Evolutionary conservation across 75 land plant species (phyloP).

Genomic region (Pinus tabuliformis): DNA sequence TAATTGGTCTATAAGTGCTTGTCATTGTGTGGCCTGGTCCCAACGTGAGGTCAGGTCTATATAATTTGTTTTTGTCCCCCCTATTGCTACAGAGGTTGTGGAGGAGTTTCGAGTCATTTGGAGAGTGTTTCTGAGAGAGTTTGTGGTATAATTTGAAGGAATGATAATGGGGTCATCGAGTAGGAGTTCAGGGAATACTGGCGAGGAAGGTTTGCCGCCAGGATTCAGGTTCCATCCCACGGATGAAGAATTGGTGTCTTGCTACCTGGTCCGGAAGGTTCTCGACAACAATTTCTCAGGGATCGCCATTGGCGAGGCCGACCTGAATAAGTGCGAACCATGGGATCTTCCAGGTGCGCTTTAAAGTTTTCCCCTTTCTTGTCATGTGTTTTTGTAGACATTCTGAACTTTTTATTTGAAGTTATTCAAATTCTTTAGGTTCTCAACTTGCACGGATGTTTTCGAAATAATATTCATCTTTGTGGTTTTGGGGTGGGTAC

Average conservation of each 20-base stretch:
- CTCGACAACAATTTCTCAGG: conserved; percentile 44
- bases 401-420: too few species aligned
- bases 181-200: conserved; percentile 26
- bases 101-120: too few species aligned
- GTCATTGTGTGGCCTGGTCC: neutral
- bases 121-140: too few species aligned
- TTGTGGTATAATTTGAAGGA: neutral
- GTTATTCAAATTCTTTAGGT: too few species aligned
- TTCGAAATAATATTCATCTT: too few species aligned
- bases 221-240: conserved; percentile 71
- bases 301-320: conserved; percentile 68
- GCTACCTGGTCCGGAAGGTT: conserved; percentile 70
- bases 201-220: conserved; percentile 54
- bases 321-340: conserved; percentile 80
- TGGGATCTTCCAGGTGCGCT: conserved; percentile 85
- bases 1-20: conserved; percentile 4
- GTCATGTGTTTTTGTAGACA: too few species aligned
- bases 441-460: too few species aligned
- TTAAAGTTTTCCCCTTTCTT: too few species aligned
- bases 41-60: neutral
- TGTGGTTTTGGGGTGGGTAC: too few species aligned
- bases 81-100: neutral
- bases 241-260: conserved; percentile 77
- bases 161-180: conserved; percentile 16
- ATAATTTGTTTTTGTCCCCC: neutral